Evolutionary conservation across 1,284 basidiomycete species (phyloP).

Genomic region (Melampsora medusae): DNA sequence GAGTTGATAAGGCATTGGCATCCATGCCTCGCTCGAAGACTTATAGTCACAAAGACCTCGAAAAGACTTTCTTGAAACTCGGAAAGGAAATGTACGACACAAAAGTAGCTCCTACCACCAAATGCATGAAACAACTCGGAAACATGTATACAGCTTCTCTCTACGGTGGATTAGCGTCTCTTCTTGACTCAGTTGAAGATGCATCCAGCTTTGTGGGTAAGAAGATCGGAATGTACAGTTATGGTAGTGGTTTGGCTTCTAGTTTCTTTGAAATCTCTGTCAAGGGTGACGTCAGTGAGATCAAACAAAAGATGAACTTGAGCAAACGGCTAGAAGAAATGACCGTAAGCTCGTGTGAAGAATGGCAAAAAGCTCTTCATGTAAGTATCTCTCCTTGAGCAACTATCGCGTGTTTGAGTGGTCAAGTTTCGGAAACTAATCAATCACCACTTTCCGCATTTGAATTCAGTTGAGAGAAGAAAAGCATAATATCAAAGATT

Average conservation of each 20-base stretch:
- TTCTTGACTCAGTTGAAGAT: constrained; percentile 70
- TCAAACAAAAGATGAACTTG: constrained; percentile 76
- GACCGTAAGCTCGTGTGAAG: constrained; percentile 86
- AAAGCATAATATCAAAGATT: constrained; percentile 89
- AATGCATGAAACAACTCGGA: constrained; percentile 79
- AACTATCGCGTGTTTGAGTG: neutral
- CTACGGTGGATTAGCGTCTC: constrained; percentile 84
- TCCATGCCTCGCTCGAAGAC: constrained; percentile 69
- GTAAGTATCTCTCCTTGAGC: constrained; percentile 56
- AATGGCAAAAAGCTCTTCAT: constrained; percentile 73
- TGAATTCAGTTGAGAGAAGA: constrained; percentile 63
- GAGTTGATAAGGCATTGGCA: constrained; percentile 67
- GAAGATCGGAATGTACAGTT: constrained; percentile 86
- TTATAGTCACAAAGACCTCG: constrained; percentile 86
- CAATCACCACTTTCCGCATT: neutral
- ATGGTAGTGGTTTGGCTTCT: constrained; percentile 86
- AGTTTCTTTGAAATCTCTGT: constrained; percentile 84
- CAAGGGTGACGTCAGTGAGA: constrained; percentile 77
- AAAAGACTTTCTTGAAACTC: constrained; percentile 72
- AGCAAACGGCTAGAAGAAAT: constrained; percentile 73
- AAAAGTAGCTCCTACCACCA: constrained; percentile 67
- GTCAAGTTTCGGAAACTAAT: neutral
- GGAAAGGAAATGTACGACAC: constrained; percentile 64
- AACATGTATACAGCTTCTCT: constrained; percentile 99
- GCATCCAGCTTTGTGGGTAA: constrained; percentile 67